Base-by-base conservation (phyloP, 805 yeast genomes). In the Saturnispora dispora region DNA sequence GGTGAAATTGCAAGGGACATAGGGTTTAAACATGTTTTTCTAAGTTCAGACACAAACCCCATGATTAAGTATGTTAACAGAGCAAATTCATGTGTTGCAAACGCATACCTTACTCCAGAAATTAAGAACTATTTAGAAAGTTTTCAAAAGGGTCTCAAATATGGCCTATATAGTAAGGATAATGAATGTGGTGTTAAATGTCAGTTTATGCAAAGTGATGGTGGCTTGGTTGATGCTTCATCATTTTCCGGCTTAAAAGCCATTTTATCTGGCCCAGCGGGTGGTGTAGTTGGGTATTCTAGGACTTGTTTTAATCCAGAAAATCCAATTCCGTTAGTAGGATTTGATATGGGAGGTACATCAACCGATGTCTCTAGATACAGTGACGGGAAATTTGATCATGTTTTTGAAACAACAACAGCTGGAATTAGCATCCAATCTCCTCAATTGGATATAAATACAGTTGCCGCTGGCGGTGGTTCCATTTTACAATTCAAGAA, bases 131-230 rank as follows among this genome's bases (percentile, higher is more conserved):
- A 87, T 61, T 66, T 86, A 39, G 61, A 71, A 17, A 77, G 81
- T 17, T 83, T 87, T 59, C 77, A 79, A 47, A 60, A 71, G 2
- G 93, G 93, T 4, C 73, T 87, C 53, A 66, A 66, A 22, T 77
- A 78, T 45, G 79, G 79, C 1, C 64, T 76, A 9, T 50, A 52
- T 52, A 58, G 68, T 52, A 54, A 59, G n/a, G 63, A 63, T 20
- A 61, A 63, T 11, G 58, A 60, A 10, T 59, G 64, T 10, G 83
- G 83, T 5, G 77, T 76, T 41, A 70, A 72, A 54, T 78, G 87
- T 53, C 83, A 85, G 58, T 91, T 91, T 66, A 91, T 91, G 98
- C 96, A 91, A 67, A 86, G 96, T 11, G 96, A 91, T 65, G 98
- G 98, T 52, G 98, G 98, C 2, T 75, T 91, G 53, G 89, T 90